Evolutionary conservation across 2,329 filamentous ascomycete genomes (phyloP).

Genomic region (Ceratocystiopsis brevicomis): DNA sequence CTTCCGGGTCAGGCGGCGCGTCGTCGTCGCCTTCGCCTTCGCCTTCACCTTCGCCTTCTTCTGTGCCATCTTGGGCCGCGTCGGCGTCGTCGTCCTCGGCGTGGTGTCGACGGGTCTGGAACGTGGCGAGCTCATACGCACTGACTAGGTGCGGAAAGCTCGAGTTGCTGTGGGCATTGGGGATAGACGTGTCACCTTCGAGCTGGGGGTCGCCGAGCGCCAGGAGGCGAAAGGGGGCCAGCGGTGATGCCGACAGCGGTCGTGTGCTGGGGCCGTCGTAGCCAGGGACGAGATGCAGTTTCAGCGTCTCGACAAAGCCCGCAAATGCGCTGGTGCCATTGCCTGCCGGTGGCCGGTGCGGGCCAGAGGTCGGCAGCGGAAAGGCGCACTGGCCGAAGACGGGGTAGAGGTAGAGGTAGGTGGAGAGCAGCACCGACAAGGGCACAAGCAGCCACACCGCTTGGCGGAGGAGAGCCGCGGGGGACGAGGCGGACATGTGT

Average conservation of each 20-base stretch:
- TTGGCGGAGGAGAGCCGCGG: slow-evolving; percentile 34
- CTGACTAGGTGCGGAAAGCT: slow-evolving; percentile 32
- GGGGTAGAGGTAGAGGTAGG: slow-evolving; percentile 80
- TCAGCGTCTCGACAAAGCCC: slow-evolving; percentile 22
- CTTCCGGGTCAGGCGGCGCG: slow-evolving; percentile 20
- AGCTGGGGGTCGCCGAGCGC: slow-evolving; percentile 83
- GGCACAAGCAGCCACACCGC: slow-evolving; percentile 39
- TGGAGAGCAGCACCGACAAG: slow-evolving; percentile 47
- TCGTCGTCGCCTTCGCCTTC: background rate
- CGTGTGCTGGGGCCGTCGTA: background rate
- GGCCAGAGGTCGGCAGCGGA: slow-evolving; percentile 29
- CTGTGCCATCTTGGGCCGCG: too few relatives aligned
- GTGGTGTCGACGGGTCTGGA: slow-evolving; percentile 7
- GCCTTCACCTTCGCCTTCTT: too few relatives aligned
- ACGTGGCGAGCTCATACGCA: slow-evolving; percentile 28
- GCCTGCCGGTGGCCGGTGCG: slow-evolving; percentile 2
- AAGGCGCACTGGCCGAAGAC: slow-evolving; percentile 66
- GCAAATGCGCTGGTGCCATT: slow-evolving; percentile 6
- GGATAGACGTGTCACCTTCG: slow-evolving; percentile 77
- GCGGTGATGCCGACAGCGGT: slow-evolving; percentile 7
- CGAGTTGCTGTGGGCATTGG: slow-evolving; percentile 30
- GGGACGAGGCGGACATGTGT: slow-evolving; percentile 28
- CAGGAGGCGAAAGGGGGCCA: slow-evolving; percentile 68
- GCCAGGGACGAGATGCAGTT: slow-evolving; percentile 16
- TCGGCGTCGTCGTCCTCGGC: background rate